Conservation (phyloP, 2,329 filamentous ascomycete species). For the Colletotrichum kahawae region DNA sequence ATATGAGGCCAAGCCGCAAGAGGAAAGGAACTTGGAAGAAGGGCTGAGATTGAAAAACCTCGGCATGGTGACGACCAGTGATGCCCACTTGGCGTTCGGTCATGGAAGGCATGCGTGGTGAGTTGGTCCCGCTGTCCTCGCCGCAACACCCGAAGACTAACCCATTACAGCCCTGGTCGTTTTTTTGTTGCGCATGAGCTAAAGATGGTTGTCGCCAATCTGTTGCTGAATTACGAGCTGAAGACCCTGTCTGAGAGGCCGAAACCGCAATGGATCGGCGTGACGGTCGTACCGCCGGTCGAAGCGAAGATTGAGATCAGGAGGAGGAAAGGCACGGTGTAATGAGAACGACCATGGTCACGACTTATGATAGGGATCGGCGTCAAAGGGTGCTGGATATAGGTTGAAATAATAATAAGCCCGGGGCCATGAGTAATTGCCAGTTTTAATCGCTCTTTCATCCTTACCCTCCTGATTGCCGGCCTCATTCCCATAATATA, state of each 20-base stretch:
- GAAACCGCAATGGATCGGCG: conserved; percentile 47
- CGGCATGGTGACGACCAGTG: conserved; percentile 59
- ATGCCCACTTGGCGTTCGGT: conserved; percentile 58
- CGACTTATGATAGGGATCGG: not conserved
- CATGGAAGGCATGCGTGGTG: conserved; percentile 59
- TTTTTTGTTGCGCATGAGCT: conserved; percentile 62
- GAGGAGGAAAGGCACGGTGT: conserved; percentile 23
- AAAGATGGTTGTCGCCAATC: conserved; percentile 57
- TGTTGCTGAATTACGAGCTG: conserved; percentile 59
- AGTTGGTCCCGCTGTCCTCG: not conserved
- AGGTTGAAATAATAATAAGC: too few species aligned
- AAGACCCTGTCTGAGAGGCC: conserved; percentile 43
- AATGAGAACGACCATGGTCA: not conserved
- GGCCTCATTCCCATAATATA: too few species aligned
- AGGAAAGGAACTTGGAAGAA: conserved; percentile 33
- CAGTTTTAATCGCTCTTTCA: too few species aligned
- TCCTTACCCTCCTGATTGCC: too few species aligned
- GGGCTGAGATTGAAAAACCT: conserved; percentile 42
- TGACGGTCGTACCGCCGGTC: conserved; percentile 43
- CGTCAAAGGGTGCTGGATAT: not conserved
- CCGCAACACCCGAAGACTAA: not conserved
- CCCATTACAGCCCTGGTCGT: conserved; percentile 47
- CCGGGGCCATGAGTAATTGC: too few species aligned
- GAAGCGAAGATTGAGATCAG: conserved; percentile 35
- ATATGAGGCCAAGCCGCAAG: conserved; percentile 32